Evolutionary conservation across 1,284 basidiomycete genomes (phyloP).

Genomic region (Anthracocystis walkeri): DNA sequence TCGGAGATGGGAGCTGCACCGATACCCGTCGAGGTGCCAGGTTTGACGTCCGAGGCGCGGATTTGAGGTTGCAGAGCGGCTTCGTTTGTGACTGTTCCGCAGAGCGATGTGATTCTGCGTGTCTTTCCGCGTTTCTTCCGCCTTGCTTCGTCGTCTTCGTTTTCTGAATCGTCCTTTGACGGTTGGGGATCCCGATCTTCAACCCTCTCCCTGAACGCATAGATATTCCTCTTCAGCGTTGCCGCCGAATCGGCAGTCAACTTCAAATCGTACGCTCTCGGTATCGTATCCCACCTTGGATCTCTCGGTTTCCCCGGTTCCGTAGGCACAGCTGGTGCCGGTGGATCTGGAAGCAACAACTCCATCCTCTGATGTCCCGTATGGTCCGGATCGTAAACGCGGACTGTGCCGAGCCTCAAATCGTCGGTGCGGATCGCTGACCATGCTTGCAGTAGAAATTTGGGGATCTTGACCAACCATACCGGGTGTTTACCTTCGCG

Average conservation of each 20-base stretch:
- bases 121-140: conserved; percentile 33
- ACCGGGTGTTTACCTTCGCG: conserved; percentile 55
- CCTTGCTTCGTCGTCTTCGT: conserved; percentile 17
- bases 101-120: conserved; percentile 47
- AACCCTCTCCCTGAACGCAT: conserved; percentile 61
- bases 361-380: conserved; percentile 65
- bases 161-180: conserved; percentile 32
- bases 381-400: conserved; percentile 71
- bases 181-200: conserved; percentile 40
- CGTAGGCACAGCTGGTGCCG: conserved; percentile 50
- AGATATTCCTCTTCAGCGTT: conserved; percentile 58
- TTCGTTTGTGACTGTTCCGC: conserved; percentile 65
- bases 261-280: conserved; percentile 62
- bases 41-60: conserved; percentile 18
- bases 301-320: conserved; percentile 31
- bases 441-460: conserved; percentile 73
- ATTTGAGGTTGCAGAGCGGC: conserved; percentile 63
- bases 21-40: conserved; percentile 1
- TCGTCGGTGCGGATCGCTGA: conserved; percentile 71
- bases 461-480: conserved; percentile 71
- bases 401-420: conserved; percentile 71
- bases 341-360: conserved; percentile 59
- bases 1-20: conserved; percentile 60
- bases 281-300: conserved; percentile 46
- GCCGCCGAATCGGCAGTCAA: conserved; percentile 55